A percentile compares a stretch with the other conserved stretches of the same genome.
Evolutionary conservation across 83 land plant genomes (phyloP).

Genomic region (Thuja plicata): DNA sequence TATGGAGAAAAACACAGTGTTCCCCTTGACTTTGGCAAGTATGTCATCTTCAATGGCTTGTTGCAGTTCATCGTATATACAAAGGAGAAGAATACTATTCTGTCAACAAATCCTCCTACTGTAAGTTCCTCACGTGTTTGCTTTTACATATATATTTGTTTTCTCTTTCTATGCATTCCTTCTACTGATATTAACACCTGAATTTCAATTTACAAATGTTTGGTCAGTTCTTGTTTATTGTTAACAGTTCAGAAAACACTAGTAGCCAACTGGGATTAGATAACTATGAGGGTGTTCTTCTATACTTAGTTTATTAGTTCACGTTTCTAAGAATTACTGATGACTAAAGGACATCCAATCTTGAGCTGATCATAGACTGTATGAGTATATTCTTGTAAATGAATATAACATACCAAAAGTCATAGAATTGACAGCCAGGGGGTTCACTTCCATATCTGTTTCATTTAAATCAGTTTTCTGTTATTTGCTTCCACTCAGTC

Average conservation of each 20-base stretch:
- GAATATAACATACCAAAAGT: neutral
- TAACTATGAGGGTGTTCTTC: neutral
- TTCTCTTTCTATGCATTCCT: neutral
- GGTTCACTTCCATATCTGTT: neutral
- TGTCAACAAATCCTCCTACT: slow-evolving; percentile 79
- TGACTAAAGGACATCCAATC: neutral
- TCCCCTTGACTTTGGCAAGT: slow-evolving; percentile 73
- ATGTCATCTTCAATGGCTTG: slow-evolving; percentile 65
- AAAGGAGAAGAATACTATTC: slow-evolving; percentile 91
- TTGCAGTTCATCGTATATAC: slow-evolving; percentile 71
- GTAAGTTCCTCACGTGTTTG: slow-evolving; percentile 32
- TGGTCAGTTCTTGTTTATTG: neutral
- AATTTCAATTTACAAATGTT: neutral
- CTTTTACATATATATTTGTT: neutral
- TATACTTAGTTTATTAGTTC: neutral
- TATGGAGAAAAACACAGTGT: neutral
- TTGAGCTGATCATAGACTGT: neutral
- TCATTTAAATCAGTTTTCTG: neutral
- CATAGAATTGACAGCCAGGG: neutral
- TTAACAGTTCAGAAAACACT: neutral
- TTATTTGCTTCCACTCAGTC: neutral
- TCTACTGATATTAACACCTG: neutral
- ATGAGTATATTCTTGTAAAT: neutral
- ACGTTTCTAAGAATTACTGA: neutral
- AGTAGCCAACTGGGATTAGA: neutral